phyloP scores from a whole-genome alignment of 306 rosid genomes.

The Fagus crenata region DNA sequence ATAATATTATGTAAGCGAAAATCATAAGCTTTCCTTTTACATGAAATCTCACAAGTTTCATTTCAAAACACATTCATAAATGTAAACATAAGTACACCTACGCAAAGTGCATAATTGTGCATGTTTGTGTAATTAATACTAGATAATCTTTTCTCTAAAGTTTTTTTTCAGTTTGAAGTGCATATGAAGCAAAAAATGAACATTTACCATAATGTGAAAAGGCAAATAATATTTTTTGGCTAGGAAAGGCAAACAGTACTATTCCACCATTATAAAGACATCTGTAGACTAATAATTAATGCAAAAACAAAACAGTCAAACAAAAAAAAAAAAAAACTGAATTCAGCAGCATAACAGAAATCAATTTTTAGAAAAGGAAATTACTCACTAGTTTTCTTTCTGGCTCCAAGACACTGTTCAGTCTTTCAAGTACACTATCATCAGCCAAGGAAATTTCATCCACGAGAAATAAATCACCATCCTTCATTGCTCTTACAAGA shows the following conservation, averaged over 20 bases:
- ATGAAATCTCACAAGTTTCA: background rate
- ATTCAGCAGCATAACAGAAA: constrained; percentile 17
- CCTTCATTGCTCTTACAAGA: constrained; percentile 81
- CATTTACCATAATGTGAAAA: background rate
- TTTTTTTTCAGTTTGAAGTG: background rate
- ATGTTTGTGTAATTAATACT: background rate
- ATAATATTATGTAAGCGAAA: background rate
- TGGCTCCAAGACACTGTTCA: constrained; percentile 93
- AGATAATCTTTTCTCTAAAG: background rate
- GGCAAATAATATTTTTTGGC: background rate
- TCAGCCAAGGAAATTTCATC: constrained; percentile 98
- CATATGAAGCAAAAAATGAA: background rate
- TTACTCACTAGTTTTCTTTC: constrained; percentile 78
- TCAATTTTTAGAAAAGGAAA: background rate
- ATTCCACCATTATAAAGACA: background rate
- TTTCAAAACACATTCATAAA: background rate
- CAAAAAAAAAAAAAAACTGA: background rate
- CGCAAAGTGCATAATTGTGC: background rate
- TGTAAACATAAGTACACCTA: background rate
- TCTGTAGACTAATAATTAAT: background rate
- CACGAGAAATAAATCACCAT: constrained; percentile 80
- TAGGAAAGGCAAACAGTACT: background rate
- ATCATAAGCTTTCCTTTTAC: background rate
- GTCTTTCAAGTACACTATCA: constrained; percentile 97
- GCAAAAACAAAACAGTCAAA: background rate